Conservation (phyloP, 805 yeast genomes). For the Danielia reshetovae region DNA sequence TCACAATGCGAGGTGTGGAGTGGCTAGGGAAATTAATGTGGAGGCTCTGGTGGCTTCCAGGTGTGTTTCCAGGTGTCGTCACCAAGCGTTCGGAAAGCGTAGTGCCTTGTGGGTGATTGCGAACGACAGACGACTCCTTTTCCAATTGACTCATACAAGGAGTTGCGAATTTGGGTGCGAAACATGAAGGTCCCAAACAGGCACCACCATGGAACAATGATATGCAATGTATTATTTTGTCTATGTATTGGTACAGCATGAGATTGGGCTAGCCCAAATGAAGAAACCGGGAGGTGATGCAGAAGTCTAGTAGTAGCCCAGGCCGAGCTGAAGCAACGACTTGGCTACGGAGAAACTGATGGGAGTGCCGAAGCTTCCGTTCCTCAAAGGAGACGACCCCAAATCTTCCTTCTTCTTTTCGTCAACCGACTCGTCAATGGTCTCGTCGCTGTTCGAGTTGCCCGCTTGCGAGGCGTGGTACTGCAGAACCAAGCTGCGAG, state of each 20-base stretch:
- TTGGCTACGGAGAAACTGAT: constrained; percentile 44
- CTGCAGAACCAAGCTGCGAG: constrained; percentile 15
- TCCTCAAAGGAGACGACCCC: constrained; percentile 33
- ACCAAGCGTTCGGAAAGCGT: too few relatives aligned
- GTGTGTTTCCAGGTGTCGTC: too few relatives aligned
- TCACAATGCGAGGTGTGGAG: too few relatives aligned
- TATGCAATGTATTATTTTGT: neutral
- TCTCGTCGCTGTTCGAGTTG: constrained; percentile 19
- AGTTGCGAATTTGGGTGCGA: too few relatives aligned
- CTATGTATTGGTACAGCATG: constrained; percentile 2
- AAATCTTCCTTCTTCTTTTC: constrained; percentile 20
- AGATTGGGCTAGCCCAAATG: neutral
- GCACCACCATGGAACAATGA: too few relatives aligned
- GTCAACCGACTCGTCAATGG: constrained; percentile 18
- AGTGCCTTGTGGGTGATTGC: too few relatives aligned
- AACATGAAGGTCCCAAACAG: too few relatives aligned
- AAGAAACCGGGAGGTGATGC: neutral
- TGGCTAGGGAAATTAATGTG: too few relatives aligned
- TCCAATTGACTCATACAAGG: too few relatives aligned
- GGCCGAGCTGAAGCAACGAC: constrained; percentile 42
- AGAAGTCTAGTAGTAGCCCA: constrained; percentile 17
- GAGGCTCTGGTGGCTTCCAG: too few relatives aligned
- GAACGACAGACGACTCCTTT: too few relatives aligned
- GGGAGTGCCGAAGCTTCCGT: constrained; percentile 38
- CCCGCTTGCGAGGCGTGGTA: constrained; percentile 6